Evolutionary conservation across 306 rosid species (phyloP), one percentile per base, ranked within the genome.

Genomic region (Comarum palustre): DNA sequence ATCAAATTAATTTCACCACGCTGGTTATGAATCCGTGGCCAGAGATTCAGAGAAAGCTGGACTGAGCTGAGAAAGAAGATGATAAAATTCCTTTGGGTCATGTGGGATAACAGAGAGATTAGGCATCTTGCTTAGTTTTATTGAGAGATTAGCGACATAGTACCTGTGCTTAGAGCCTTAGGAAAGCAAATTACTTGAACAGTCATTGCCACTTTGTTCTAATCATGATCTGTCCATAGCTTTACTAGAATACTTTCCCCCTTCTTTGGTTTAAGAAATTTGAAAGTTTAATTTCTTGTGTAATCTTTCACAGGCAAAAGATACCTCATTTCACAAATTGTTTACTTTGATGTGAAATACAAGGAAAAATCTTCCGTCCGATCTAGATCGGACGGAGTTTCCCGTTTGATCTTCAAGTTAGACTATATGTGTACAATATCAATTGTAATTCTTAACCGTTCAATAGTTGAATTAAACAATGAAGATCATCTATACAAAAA

Each of bases 1-100:
- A 17, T 54, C 65, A 72, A 71, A 0, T 1, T 3, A 12, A 1
- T 57, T 60, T 15, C 16, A 27, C 42, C 75, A 58, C 9, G 67
- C 67, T 39, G 75, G 67, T 42, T 13, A 67, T 41, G 42, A 11
- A 57, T 42, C 42, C 25, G 31, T 8, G 66, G 66, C 41, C 67
- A 42, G 16, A 14, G 10, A 8, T 0, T 17, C n/a, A 16, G 25
- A 17, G 66, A 61, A 61, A 32, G 66, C 43, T 15, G 66, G 42
- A 7, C 8, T 58, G n/a, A 61, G 43, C 12, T 2, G 10, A 7
- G 27, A 24, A 57, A 54, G 16, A 54, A 9, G 60, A 54, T 5
- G 52, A 42, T 10, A 51, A 24, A 54, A 13, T 13, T 2, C 3
- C 27, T 55, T 5, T 22, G 74, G 4, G 4, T 14, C 74, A 11